Conservation (phyloP, 257 asterid species). For the Capsicum baccatum region DNA sequence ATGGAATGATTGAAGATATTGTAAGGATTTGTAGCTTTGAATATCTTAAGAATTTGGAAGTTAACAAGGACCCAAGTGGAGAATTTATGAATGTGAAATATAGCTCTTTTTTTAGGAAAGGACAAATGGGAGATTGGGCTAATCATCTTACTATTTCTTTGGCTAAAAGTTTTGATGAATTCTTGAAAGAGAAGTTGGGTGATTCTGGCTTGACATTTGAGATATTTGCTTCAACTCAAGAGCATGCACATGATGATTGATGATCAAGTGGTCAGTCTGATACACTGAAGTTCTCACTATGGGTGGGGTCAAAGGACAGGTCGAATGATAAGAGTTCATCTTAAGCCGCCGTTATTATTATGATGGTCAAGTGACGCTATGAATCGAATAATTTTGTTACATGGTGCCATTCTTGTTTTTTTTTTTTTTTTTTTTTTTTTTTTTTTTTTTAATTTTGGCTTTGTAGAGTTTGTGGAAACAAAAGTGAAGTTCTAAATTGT, state of each 20-base stretch:
- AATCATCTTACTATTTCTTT: conserved; percentile 27
- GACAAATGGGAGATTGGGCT: conserved; percentile 37
- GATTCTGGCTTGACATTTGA: conserved; percentile 31
- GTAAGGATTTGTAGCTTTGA: conserved; percentile 16
- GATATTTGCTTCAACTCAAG: background rate
- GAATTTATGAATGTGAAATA: background rate
- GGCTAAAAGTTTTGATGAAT: conserved; percentile 26
- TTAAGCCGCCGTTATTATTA: background rate
- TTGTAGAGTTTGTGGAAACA: background rate
- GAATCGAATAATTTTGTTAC: background rate
- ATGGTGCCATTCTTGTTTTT: background rate
- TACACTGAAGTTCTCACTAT: no score
- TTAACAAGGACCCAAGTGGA: conserved; percentile 4
- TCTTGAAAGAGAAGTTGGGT: conserved; percentile 29
- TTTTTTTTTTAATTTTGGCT: background rate
- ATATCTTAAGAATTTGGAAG: conserved; percentile 27
- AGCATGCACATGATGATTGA: background rate
- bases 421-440: background rate
- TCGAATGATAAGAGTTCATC: no score
- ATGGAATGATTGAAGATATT: conserved; percentile 22
- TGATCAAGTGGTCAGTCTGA: background rate
- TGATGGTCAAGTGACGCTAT: background rate
- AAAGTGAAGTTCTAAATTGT: background rate
- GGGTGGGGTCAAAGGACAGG: no score
- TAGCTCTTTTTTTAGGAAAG: conserved; percentile 27